Evolutionary conservation across 441 rosid genomes (phyloP).

Genomic region (Gossypium davidsonii): DNA sequence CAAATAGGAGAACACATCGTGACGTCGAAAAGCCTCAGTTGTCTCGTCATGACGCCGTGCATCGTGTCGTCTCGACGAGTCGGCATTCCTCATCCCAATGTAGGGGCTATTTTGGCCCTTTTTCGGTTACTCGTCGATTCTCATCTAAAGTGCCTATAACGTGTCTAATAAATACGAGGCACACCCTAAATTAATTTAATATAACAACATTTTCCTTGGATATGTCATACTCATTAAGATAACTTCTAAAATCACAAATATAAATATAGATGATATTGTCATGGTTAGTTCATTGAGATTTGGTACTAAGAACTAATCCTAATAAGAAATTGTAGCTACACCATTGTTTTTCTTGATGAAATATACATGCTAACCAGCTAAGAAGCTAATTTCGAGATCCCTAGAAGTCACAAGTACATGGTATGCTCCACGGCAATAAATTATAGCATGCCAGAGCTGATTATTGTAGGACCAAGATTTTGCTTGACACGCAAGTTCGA

Average conservation of each 20-base stretch:
- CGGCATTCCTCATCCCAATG: too few relatives aligned
- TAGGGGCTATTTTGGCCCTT: too few relatives aligned
- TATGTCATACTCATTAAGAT: too few relatives aligned
- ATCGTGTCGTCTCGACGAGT: rapidly evolving
- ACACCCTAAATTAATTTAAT: too few relatives aligned
- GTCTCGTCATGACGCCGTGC: too few relatives aligned
- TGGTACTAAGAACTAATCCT: neutral
- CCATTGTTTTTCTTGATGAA: neutral
- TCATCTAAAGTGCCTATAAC: too few relatives aligned
- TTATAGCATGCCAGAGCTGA: neutral
- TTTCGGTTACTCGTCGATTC: too few relatives aligned
- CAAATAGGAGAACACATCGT: too few relatives aligned
- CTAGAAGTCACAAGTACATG: neutral
- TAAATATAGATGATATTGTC: neutral
- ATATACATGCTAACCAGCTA: neutral
- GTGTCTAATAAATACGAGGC: too few relatives aligned
- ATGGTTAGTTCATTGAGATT: neutral
- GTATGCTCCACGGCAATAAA: neutral
- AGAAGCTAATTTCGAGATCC: neutral
- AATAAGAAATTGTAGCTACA: neutral
- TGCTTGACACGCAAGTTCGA: neutral
- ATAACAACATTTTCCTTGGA: too few relatives aligned
- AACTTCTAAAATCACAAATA: too few relatives aligned
- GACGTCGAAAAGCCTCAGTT: too few relatives aligned
- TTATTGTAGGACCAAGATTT: constrained; percentile 12